A percentile compares a stretch with the other conserved stretches of the same genome.
phyloP scores from a whole-genome alignment of 78 protist species.

The Dictyostelium firmibasis region DNA sequence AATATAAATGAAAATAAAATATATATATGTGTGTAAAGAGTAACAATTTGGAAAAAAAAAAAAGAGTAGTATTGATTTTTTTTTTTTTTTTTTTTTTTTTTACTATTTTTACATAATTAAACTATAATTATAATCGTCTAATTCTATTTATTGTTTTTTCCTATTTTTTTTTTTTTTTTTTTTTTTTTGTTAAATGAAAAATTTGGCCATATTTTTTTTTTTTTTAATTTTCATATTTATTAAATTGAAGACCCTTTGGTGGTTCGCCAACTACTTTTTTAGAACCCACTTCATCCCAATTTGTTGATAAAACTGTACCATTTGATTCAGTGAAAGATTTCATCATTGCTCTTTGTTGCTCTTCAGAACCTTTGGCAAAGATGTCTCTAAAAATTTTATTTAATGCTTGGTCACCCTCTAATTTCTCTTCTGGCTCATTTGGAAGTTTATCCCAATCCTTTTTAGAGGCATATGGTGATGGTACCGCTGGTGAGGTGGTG shows the following conservation, averaged over 20 bases:
- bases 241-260: conserved; percentile 82
- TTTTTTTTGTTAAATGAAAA: too few relatives aligned
- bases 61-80: not conserved
- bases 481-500: not conserved
- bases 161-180: too few relatives aligned
- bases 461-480: conserved; percentile 33
- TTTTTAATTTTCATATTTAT: not conserved
- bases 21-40: not conserved
- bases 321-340: conserved; percentile 93
- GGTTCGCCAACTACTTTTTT: conserved; percentile 80
- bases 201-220: too few relatives aligned
- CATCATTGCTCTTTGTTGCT: conserved; percentile 92
- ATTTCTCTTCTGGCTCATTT: conserved; percentile 56
- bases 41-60: too few relatives aligned
- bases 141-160: not conserved
- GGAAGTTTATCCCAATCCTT: conserved; percentile 90
- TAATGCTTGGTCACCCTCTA: conserved; percentile 89
- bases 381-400: conserved; percentile 89
- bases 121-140: not conserved
- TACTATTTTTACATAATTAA: not conserved
- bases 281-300: conserved; percentile 94
- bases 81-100: too few relatives aligned
- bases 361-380: conserved; percentile 83
- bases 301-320: conserved; percentile 96
- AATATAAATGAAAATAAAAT: not conserved